Conservation (phyloP, 805 yeast genomes). For the Saccharomycopsis sp. region DNA sequence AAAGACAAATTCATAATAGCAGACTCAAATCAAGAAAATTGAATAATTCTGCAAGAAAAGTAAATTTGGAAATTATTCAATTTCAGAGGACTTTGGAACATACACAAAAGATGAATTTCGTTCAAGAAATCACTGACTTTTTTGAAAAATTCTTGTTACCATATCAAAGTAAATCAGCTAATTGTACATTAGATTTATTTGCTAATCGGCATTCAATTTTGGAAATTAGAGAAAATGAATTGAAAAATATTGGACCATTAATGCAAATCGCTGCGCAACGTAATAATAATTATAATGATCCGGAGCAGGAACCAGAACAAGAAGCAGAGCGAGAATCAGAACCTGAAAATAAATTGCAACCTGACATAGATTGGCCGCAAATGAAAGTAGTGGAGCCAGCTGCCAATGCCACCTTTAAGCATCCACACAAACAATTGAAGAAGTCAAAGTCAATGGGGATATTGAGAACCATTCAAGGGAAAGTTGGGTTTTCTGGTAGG, state of each 20-base stretch:
- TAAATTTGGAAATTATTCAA: conserved; percentile 7
- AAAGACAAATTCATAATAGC: conserved; percentile 10
- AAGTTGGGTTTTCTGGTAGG: background rate
- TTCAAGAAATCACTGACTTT: conserved; percentile 13
- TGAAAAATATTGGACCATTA: background rate
- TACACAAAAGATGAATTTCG: conserved; percentile 13
- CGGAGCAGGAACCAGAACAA: too few species aligned
- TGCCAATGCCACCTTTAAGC: background rate
- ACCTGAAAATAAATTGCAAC: too few species aligned
- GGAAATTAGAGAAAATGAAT: conserved; percentile 2
- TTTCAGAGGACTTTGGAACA: conserved; percentile 14
- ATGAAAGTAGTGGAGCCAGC: background rate
- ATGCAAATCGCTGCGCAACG: background rate
- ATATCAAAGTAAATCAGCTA: background rate
- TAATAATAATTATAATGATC: background rate
- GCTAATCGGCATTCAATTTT: conserved; percentile 3
- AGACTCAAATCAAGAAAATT: background rate
- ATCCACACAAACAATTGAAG: background rate
- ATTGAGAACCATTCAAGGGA: conserved; percentile 3
- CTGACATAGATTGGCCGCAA: too few species aligned
- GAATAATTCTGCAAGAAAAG: background rate
- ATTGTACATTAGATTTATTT: background rate
- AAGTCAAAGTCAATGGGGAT: conserved; percentile 13
- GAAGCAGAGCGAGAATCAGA: background rate
- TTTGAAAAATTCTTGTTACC: conserved; percentile 15